Evolutionary conservation across 2,329 filamentous ascomycete genomes (phyloP), one percentile per base, ranked within the genome.

Genomic region (Amylocarpus encephaloides): DNA sequence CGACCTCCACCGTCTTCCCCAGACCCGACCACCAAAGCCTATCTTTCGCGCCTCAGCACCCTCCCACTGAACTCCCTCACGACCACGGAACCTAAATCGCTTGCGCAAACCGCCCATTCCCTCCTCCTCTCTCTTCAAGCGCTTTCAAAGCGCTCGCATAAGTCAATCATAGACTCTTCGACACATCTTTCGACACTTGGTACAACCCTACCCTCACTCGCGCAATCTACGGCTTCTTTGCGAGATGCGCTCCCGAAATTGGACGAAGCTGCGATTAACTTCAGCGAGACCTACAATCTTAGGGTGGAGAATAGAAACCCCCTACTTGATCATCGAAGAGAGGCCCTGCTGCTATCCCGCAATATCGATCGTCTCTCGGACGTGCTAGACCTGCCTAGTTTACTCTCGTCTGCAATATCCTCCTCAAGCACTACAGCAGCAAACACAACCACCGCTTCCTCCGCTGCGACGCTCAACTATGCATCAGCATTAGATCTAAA

Each of bases 321-420:
- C 9, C 72, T 88, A 0, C 74, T 96, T 26, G 82, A 83, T 45
- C 73, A 84, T 22, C 80, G 93, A 58, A 88, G 87, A 62, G 84
- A 86, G 64, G 86, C 88, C 0, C 79, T 96, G 63, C 76, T 95
- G 18, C 75, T 97, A 13, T 81, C 88, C 15, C 80, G 88, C 43
- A 97, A 96, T 66, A 85, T 92, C 26, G 92, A 96, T 66, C 82
- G 92, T 49, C 76, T 97, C 2, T 86, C 90, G 29, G 91, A 96
- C 66, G 84, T 97, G 30, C 80, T 98, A 52, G 92, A 97, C 62
- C 78, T 98, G 29, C 93, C 93, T 0, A 83, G 86, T 0, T 73
- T 97, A 32, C 78, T 98, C 12, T 86, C 87, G 11, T 90, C 91
- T 1, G 85, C 91, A 41, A 85, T 91, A 50, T 78, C 78, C 6